Evolutionary conservation across 2,329 filamentous ascomycete species (phyloP).

Genomic region (Monilinia fructicola): DNA sequence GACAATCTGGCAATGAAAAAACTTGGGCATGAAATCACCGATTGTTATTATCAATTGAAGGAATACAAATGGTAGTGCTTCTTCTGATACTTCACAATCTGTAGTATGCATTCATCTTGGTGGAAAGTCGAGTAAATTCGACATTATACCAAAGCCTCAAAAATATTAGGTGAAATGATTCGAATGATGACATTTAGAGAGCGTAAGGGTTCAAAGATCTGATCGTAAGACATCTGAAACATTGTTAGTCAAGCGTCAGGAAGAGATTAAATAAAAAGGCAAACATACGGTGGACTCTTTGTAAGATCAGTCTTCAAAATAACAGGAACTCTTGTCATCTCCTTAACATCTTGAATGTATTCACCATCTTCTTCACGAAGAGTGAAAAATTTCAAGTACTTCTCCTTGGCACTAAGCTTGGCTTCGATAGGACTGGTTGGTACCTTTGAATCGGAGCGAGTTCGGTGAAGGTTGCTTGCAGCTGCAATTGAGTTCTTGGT

Average conservation of each 20-base stretch:
- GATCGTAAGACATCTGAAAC: constrained; percentile 73
- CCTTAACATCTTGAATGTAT: constrained; percentile 96
- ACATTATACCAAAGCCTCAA: constrained; percentile 20
- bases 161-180: constrained; percentile 9
- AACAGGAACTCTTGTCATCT: constrained; percentile 97
- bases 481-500: constrained; percentile 68
- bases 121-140: background rate
- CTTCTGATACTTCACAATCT: background rate
- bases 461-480: constrained; percentile 74
- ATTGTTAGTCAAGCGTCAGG: constrained; percentile 43
- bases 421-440: constrained; percentile 70
- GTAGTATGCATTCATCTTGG: constrained; percentile 25
- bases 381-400: constrained; percentile 87
- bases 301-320: constrained; percentile 96
- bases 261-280: background rate
- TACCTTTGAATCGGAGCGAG: constrained; percentile 91
- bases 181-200: constrained; percentile 28
- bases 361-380: constrained; percentile 90
- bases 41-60: background rate
- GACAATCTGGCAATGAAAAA: constrained; percentile 14
- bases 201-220: constrained; percentile 80
- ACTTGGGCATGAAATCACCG: background rate
- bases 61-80: background rate
- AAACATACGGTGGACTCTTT: constrained; percentile 98
- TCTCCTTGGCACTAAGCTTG: constrained; percentile 89